phyloP scores from a whole-genome alignment of 2,329 filamentous ascomycete species.

The Cladosporium sp. region DNA sequence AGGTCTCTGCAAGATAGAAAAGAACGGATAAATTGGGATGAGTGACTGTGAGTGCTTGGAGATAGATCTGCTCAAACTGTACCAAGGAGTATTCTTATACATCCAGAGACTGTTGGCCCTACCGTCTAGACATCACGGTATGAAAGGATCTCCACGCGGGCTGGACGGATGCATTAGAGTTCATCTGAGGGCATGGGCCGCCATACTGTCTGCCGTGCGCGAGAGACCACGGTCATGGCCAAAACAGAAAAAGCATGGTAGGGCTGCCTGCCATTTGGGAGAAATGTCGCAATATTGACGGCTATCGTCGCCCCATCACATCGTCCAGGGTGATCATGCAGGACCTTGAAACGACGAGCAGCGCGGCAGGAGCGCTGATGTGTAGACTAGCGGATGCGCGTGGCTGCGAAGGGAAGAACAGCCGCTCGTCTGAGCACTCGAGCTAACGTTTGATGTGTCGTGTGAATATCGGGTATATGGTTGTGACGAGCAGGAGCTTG shows the following conservation, averaged over 20 bases:
- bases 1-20: neutral
- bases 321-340: neutral
- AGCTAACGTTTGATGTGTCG: neutral
- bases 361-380: neutral
- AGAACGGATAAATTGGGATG: neutral
- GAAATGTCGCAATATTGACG: neutral
- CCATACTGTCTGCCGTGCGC: neutral
- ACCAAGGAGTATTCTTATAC: neutral
- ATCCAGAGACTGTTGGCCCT: neutral
- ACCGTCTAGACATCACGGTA: neutral
- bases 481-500: neutral
- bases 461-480: neutral
- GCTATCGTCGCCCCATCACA: neutral
- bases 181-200: neutral
- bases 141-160: neutral
- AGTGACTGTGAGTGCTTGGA: neutral
- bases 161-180: neutral
- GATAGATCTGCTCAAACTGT: neutral
- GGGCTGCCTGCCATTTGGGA: neutral
- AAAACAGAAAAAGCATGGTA: neutral
- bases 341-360: neutral
- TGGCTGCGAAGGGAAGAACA: neutral
- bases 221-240: neutral
- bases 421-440: neutral
- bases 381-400: neutral